Base-by-base conservation (phyloP, 306 rosid genomes). In the Rosa chinensis region DNA sequence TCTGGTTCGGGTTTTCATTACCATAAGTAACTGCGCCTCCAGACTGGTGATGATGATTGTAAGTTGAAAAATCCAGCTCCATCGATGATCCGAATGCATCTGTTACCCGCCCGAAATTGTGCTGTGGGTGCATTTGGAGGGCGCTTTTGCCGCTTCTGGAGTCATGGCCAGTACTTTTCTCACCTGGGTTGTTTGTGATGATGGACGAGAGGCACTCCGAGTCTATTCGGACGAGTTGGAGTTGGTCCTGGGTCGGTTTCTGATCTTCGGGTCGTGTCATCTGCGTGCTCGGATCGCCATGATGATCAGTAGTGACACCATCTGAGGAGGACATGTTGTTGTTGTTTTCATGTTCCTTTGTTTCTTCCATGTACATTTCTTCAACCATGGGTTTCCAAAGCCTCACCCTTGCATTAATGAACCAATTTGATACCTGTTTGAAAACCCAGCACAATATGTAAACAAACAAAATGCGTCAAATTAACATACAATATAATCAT, bases 371-470 rank as follows among this genome's bases (percentile, higher is more conserved):
- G 87, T 94, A 92, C 98, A 94, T 92, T 77, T 92, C 97, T 75
- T 94, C 98, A 20, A 94, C 97, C 98, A 94, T 94, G n/a, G 98
- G 98, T 79, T 94, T 94, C 98, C 98, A 94, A 2, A 94, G 89
- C 59, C 98, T 88, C 84, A 94, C 98, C 80, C 98, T 91, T 40
- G 98, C 98, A 72, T 94, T 94, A 20, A 94, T 94, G 83, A 94
- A 94, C 99, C 99, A 94, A 83, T 94, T 94, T 12, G 99, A 94
- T 13, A 94, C 99, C 99, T 94, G 84, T 76, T 42, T 44, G n/a
- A 59, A 66, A 68, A 59, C 16, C 49, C 48, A 55, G 64, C 66
- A 85, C 37, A 40, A 39, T 40, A 52, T 5, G 74, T 59, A 49
- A 55, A 72, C 82, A 75, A 75, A 73, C 77, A 87, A 84, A 73